Base-by-base conservation (phyloP, 305 asterid genomes). In the Solanum hybrid region DNA sequence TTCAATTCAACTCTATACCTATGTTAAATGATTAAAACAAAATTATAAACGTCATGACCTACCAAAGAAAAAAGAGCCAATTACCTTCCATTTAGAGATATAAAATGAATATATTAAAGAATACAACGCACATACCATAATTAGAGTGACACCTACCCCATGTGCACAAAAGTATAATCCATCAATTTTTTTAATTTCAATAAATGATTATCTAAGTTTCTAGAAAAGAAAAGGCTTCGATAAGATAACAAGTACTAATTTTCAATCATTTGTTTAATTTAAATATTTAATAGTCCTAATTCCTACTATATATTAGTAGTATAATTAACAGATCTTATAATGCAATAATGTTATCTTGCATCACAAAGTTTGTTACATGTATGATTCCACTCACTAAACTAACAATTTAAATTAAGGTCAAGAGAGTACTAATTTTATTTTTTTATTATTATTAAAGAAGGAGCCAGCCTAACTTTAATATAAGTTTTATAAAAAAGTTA, bases 111-210 rank as follows among this genome's bases (percentile, higher is more conserved):
- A 29, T 12, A 57, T 10, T 31, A 57, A 84, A 51, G 77, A 31
- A 84, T 84, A 76, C 88, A 84, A 57, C 88, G 31, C 77, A 84
- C 76, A 84, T 3, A 84, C 22, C 88, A 84, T 84, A 84, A 84
- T 84, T 84, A 84, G 88, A 57, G 77, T 79, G 85, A 79, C 57
- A 79, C 85, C 85, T 79, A 79, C 22, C 86, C 31, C 86, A 79
- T 79, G 86, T 79, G 86, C 61, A 79, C 22, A 36, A 79, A 79
- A 79, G 86, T 36, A 79, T 79, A 10, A 36, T 79, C 61, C 57
- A 10, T 79, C 10, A 79, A n/a, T 79, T 36, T 36, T 61, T 61
- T 79, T n/a, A 36, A 79, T 79, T 79, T 36, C 32, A 79, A n/a
- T 22, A n/a, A n/a, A 79, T 79, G 86, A 79, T 79, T 79, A 79